Evolutionary conservation across 2,329 filamentous ascomycete species (phyloP).

Genomic region (Cryphonectria japonica): DNA sequence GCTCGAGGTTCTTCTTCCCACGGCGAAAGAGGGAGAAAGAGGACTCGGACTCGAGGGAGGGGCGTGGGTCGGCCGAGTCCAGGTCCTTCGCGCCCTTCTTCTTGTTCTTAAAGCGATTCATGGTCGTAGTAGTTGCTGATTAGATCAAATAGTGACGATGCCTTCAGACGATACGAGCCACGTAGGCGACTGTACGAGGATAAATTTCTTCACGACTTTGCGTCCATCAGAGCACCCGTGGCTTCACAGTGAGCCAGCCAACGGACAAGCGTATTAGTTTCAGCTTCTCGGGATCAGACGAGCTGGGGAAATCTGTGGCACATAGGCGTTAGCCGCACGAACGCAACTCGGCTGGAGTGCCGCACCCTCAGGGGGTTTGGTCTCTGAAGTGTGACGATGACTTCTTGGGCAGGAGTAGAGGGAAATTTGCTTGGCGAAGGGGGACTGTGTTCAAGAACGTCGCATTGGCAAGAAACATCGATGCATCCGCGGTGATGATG

Average conservation of each 20-base stretch:
- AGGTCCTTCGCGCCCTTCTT: conserved; percentile 67
- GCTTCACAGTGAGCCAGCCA: conserved; percentile 10
- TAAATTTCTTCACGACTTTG: conserved; percentile 11
- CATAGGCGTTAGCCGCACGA: conserved; percentile 4
- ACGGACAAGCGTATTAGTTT: background rate
- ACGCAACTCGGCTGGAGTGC: background rate
- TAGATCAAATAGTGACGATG: conserved; percentile 13
- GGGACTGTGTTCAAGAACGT: background rate
- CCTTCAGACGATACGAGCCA: conserved; percentile 2
- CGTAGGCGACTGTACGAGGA: conserved; percentile 7
- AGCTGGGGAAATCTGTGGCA: conserved; percentile 15
- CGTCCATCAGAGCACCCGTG: conserved; percentile 22
- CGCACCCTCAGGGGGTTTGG: background rate
- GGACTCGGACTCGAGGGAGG: conserved; percentile 57
- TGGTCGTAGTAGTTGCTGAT: conserved; percentile 40
- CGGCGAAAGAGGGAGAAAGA: conserved; percentile 60
- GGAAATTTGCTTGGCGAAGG: background rate
- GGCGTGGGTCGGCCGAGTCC: conserved; percentile 46
- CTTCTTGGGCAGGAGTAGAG: background rate
- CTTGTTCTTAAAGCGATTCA: conserved; percentile 79
- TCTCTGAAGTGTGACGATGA: background rate
- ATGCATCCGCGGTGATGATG: background rate
- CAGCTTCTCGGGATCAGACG: conserved; percentile 7
- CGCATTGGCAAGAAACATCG: background rate
- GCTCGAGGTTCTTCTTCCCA: conserved; percentile 57